Evolutionary conservation across 345 rosid species (phyloP), one percentile per base, ranked within the genome.

Genomic region (Brassica rapa): DNA sequence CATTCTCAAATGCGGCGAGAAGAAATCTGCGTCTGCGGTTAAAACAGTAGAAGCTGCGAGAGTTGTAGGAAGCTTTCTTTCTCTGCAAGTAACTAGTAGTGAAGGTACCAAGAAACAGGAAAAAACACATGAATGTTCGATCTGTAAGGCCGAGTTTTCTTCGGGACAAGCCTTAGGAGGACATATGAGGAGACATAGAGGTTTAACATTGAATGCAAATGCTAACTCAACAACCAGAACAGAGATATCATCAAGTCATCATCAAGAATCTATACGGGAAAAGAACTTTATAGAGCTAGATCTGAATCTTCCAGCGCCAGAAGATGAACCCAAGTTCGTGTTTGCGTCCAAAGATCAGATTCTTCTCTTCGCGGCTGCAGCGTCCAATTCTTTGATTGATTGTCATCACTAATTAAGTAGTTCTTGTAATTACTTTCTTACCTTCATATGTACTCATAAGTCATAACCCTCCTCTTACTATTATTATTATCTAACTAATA

Each of bases 161-260:
- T 90, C 98, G 1, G 98, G 99, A 1, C 98, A 95, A 84, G 98
- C 98, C 16, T 79, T 95, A 62, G 99, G 99, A 0, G 99, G 99
- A 3, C 99, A 95, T 69, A 93, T 95, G 99, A 84, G 99, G 76
- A 82, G 94, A 80, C 99, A 95, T 72, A 77, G 98, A 74, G 80
- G 87, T 4, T 74, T 66, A 62, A 72, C 73, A 39, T 8, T 80
- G 8, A 68, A 81, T 11, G 41, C 79, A 9, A 62, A 60, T 25
- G 27, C 79, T 68, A 64, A 61, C 62, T 73, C 71, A 63, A 27
- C 70, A 19, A 74, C 53, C 25, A 71, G 57, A 49, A 41, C 60
- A 12, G 5, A 69, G 23, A 79, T 62, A 71, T 25, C 78, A 27
- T 62, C 74, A 62, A 68, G 51, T 74, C 59, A 55, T 72, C 67